Conservation (phyloP, 768 basidiomycete species). For the Mycena latifolia region DNA sequence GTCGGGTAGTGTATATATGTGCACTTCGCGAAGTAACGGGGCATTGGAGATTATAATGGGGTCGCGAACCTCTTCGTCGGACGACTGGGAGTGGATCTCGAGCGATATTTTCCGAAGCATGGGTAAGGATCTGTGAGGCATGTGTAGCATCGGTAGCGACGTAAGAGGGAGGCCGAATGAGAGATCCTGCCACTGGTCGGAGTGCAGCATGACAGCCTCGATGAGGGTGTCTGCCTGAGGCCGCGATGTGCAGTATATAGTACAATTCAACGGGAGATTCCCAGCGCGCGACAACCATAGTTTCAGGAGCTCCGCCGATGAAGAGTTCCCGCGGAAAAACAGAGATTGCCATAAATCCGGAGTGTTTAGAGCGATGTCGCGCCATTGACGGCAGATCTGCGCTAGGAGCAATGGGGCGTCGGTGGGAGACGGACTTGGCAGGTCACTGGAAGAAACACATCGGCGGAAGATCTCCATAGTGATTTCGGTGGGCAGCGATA, state of each 20-base stretch:
- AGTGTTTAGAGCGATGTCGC: neutral
- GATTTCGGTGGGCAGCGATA: slow-evolving; percentile 21
- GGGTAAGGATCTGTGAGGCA: neutral
- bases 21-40: slow-evolving; percentile 1
- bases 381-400: slow-evolving; percentile 17
- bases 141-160: neutral
- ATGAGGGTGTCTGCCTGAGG: neutral
- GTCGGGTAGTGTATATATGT: neutral
- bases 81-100: neutral
- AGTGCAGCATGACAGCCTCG: neutral
- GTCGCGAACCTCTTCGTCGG: neutral
- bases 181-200: slow-evolving; percentile 13
- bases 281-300: slow-evolving; percentile 17
- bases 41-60: neutral
- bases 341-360: slow-evolving; percentile 12
- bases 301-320: neutral
- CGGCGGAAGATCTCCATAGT: slow-evolving; percentile 13
- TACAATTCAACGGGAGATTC: neutral
- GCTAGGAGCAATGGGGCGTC: slow-evolving; percentile 4
- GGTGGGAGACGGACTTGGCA: neutral
- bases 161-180: neutral
- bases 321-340: neutral
- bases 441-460: neutral
- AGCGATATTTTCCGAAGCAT: neutral
- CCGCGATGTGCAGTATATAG: neutral